A percentile compares a stretch with the other conserved stretches of the same genome.
These are phyloP conservation scores for Nemania sp. DNA, from an alignment of 2,329 filamentous ascomycete genomes.

Conservation along the genomic window DNA sequence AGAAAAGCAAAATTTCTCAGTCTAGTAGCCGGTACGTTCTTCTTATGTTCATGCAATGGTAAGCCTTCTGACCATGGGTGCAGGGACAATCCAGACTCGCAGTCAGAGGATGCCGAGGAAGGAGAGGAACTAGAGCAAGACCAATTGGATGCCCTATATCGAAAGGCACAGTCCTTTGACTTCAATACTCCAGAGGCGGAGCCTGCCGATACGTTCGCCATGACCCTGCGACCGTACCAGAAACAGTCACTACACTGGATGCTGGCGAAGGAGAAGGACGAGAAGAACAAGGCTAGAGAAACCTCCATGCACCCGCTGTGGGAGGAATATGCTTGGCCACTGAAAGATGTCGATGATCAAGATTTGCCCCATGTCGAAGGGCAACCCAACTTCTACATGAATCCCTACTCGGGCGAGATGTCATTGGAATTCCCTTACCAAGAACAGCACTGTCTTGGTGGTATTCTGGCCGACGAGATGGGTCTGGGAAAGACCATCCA, in stretches of 20 bases:
- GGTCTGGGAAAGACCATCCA: slow-evolving; percentile 97
- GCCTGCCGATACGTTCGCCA: slow-evolving; percentile 77
- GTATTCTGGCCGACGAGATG: slow-evolving; percentile 96
- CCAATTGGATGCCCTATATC: slow-evolving; percentile 90
- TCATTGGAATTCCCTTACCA: slow-evolving; percentile 90
- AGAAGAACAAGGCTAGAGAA: slow-evolving; percentile 67
- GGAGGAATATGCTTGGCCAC: slow-evolving; percentile 93
- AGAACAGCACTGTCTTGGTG: slow-evolving; percentile 91
- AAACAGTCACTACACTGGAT: slow-evolving; percentile 97
- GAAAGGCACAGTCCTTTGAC: slow-evolving; percentile 95
- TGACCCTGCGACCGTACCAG: slow-evolving; percentile 88
- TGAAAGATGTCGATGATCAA: slow-evolving; percentile 83
- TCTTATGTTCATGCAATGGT: too few species aligned
- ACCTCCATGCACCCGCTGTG: slow-evolving; percentile 93
- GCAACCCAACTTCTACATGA: slow-evolving; percentile 84
- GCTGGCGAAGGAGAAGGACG: slow-evolving; percentile 86
- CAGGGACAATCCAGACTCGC: slow-evolving; percentile 45
- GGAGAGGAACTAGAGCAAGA: slow-evolving; percentile 92
- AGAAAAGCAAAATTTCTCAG: slow-evolving; percentile 63
- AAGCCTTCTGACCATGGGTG: slow-evolving; percentile 3
- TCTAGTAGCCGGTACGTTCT: slow-evolving; percentile 28
- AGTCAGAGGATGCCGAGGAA: slow-evolving; percentile 73
- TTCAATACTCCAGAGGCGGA: slow-evolving; percentile 88
- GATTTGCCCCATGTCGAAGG: slow-evolving; percentile 67
- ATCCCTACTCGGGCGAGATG: slow-evolving; percentile 93